Base-by-base conservation (phyloP, 176 grass and related monocot species). In the Zizania latifolia region DNA sequence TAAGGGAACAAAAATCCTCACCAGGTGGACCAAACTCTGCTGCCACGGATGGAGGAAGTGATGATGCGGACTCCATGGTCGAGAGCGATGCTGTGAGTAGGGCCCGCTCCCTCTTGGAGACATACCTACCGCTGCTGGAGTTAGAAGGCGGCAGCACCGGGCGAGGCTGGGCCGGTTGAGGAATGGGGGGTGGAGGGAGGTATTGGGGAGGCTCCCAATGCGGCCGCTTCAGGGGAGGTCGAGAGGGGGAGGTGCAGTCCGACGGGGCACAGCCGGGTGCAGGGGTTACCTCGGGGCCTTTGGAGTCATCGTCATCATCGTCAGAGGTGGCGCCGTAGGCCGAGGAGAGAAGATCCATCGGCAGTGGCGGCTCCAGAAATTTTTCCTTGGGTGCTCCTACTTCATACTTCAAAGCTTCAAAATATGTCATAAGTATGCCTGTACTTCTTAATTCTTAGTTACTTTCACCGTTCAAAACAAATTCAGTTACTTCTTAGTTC, bases 81-180 rank as follows among this genome's bases (percentile, higher is more conserved):
- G 55, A 44, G 14, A 22, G 27, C 23, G 46, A 81, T 26, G 78
- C 57, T 3, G 83, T 76, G n/a, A 85, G 60, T n/a, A 89, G 70
- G 37, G 80, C 72, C 2, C 83, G 79, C 73, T 86, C 90, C 80
- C 93, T 93, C 83, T 97, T 97, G 17, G 93, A 93, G 30, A 97
- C 37, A 60, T 97, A 97, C 75, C 87, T 84, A 10, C 90, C 76
- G 39, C 57, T 29, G 7, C 41, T 40, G n/a, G 37, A 11, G 4
- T 38, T 27, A 17, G 53, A 45, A 39, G 33, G 62, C 32, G 54
- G 80, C 7, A 19, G 53, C 3, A 40, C 39, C 15, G 36, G 8
- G 9, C 72, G 22, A 19, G 53, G 55, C 26, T 5, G 11, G 39
- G 68, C 35, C 48, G 53, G 72, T 30, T 65, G 74, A 24, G 34